Conservation (phyloP, 768 basidiomycete species). For the Rhizopogon sp. region DNA sequence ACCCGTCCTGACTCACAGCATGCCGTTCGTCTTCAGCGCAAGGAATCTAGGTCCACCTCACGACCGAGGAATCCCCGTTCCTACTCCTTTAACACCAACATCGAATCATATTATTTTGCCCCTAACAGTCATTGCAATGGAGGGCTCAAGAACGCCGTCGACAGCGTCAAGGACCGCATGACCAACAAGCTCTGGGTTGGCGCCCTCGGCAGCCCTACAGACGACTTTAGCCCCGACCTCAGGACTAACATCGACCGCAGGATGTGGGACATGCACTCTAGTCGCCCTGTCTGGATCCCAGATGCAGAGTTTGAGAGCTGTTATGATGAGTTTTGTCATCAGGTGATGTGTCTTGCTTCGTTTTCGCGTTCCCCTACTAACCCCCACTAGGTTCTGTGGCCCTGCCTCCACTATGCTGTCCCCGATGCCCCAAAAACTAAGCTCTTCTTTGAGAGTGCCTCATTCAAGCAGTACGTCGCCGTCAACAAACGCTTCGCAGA, state of each 20-base stretch:
- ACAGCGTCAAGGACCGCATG: conserved; percentile 54
- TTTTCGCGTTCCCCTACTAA: conserved; percentile 12
- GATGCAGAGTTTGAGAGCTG: conserved; percentile 73
- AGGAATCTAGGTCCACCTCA: conserved; percentile 48
- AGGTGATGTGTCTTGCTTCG: conserved; percentile 31
- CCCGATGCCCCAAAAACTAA: conserved; percentile 87
- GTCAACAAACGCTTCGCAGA: conserved; percentile 92
- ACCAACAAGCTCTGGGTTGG: conserved; percentile 61
- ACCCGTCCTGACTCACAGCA: conserved; percentile 35
- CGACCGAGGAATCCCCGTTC: conserved; percentile 29
- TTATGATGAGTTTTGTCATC: conserved; percentile 87
- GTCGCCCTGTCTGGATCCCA: conserved; percentile 73
- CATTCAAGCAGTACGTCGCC: conserved; percentile 80
- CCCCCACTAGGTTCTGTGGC: conserved; percentile 65
- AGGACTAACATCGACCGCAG: conserved; percentile 51
- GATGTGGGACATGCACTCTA: conserved; percentile 35
- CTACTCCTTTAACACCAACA: conserved; percentile 18
- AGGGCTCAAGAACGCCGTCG: conserved; percentile 78
- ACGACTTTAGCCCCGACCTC: conserved; percentile 52
- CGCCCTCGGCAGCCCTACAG: conserved; percentile 68
- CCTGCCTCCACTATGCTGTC: conserved; percentile 79
- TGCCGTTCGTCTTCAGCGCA: conserved; percentile 42
- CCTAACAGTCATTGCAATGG: conserved; percentile 78
- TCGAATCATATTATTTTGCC: conserved; percentile 39
- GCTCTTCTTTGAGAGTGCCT: conserved; percentile 70